These are phyloP conservation scores for Pestalotiopsis sp. DNA, from an alignment of 2,329 filamentous ascomycete species.

Conservation along the genomic window DNA sequence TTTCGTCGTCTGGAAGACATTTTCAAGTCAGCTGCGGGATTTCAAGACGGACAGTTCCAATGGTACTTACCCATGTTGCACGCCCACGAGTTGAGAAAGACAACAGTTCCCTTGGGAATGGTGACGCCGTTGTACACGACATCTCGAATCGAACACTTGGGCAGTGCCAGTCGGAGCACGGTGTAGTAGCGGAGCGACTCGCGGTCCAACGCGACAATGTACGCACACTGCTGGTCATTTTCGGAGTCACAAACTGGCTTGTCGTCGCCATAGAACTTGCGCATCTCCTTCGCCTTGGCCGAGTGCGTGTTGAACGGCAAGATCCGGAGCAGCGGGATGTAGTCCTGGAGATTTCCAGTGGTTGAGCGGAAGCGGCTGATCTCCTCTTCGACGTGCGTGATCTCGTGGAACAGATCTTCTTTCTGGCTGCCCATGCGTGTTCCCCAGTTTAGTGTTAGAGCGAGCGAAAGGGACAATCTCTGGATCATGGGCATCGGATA, in stretches of 20 bases:
- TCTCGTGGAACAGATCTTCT: constrained; percentile 68
- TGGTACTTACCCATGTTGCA: constrained; percentile 60
- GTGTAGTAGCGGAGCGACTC: constrained; percentile 64
- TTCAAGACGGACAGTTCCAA: neutral
- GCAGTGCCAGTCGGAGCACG: constrained; percentile 62
- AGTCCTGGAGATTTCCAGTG: constrained; percentile 83
- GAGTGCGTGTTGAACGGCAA: constrained; percentile 38
- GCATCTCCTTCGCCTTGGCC: constrained; percentile 62
- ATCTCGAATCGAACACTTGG: constrained; percentile 60
- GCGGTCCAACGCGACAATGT: constrained; percentile 61
- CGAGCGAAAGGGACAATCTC: constrained; percentile 74
- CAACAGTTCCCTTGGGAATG: constrained; percentile 62
- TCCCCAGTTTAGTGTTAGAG: constrained; percentile 77
- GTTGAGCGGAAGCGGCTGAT: constrained; percentile 77
- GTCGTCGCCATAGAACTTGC: constrained; percentile 40
- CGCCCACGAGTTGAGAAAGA: constrained; percentile 68
- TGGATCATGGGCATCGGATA: constrained; percentile 75
- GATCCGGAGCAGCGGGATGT: constrained; percentile 71
- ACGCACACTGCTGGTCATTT: constrained; percentile 64
- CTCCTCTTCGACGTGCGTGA: constrained; percentile 72
- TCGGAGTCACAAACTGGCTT: constrained; percentile 65
- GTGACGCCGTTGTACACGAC: constrained; percentile 56
- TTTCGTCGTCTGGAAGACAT: constrained; percentile 21
- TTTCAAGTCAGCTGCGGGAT: neutral
- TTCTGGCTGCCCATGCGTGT: constrained; percentile 72